phyloP scores from a whole-genome alignment of 2,329 filamentous ascomycete species.

The Orbilia quercus region DNA sequence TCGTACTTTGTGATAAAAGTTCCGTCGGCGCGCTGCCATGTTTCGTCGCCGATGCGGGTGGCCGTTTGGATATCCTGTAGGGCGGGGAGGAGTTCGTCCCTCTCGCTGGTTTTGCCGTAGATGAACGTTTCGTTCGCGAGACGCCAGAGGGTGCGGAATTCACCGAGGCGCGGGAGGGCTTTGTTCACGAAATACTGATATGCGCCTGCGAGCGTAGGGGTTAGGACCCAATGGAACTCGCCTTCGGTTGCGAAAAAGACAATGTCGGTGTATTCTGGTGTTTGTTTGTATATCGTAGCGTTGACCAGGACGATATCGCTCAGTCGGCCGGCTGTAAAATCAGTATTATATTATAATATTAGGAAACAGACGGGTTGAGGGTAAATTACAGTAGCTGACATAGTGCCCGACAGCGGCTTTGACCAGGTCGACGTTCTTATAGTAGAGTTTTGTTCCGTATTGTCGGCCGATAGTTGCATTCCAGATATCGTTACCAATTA shows the following conservation, averaged over 20 bases:
- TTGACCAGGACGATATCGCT: constrained; percentile 67
- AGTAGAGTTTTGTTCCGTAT: constrained; percentile 63
- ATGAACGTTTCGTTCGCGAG: constrained; percentile 67
- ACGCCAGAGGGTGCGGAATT: constrained; percentile 68
- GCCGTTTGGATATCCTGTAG: constrained; percentile 64
- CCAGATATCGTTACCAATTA: constrained; percentile 26
- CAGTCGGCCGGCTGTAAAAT: constrained; percentile 64
- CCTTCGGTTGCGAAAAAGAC: constrained; percentile 66
- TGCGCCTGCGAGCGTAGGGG: constrained; percentile 67
- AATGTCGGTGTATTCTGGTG: constrained; percentile 66
- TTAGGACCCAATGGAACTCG: constrained; percentile 69
- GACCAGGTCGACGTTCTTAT: constrained; percentile 64
- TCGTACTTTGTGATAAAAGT: constrained; percentile 69
- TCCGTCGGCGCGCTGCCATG: constrained; percentile 67
- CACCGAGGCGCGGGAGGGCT: constrained; percentile 66
- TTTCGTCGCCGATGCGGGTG: constrained; percentile 69
- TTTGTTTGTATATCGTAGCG: constrained; percentile 64
- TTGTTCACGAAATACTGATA: constrained; percentile 70
- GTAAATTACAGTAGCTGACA: constrained; percentile 65
- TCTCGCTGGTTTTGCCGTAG: constrained; percentile 65
- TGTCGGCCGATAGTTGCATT: constrained; percentile 18
- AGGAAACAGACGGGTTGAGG: neutral
- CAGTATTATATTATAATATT: too few relatives aligned
- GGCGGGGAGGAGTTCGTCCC: constrained; percentile 65
- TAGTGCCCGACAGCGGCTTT: constrained; percentile 65